phyloP scores from a whole-genome alignment of 1,139 yeast genomes.

The Kodamaea suecica region DNA sequence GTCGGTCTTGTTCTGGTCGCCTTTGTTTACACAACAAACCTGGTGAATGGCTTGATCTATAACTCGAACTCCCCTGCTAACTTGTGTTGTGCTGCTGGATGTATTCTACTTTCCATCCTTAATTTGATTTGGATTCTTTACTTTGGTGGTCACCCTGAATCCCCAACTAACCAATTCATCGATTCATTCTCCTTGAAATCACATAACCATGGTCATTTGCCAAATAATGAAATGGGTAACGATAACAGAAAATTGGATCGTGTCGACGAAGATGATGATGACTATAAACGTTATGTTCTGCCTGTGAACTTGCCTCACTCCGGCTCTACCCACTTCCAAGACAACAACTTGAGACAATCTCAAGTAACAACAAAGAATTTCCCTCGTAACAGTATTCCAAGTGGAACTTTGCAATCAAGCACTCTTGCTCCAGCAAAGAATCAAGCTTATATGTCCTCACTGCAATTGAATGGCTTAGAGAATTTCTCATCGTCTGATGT shows the following conservation, averaged over 20 bases:
- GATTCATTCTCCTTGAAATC: constrained; percentile 61
- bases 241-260: constrained; percentile 18
- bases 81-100: constrained; percentile 92
- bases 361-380: constrained; percentile 28
- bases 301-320: constrained; percentile 22
- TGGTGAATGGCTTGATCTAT: constrained; percentile 78
- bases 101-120: constrained; percentile 74
- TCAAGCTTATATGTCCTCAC: constrained; percentile 50
- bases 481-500: constrained; percentile 47
- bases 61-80: constrained; percentile 53
- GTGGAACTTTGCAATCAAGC: not conserved
- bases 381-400: constrained; percentile 4
- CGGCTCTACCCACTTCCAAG: constrained; percentile 29
- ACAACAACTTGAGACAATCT: constrained; percentile 36
- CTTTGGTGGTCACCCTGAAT: constrained; percentile 77
- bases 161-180: constrained; percentile 78
- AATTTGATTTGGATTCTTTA: constrained; percentile 82
- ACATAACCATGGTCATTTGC: constrained; percentile 26
- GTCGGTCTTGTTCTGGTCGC: constrained; percentile 62
- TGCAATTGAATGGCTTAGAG: constrained; percentile 58
- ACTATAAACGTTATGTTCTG: constrained; percentile 27
- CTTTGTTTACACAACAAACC: constrained; percentile 77
- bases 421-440: constrained; percentile 22
- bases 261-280: constrained; percentile 26
- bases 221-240: constrained; percentile 25